Base-by-base conservation (phyloP, 164 flowering plant genomes). In the Magnolia sinica region DNA sequence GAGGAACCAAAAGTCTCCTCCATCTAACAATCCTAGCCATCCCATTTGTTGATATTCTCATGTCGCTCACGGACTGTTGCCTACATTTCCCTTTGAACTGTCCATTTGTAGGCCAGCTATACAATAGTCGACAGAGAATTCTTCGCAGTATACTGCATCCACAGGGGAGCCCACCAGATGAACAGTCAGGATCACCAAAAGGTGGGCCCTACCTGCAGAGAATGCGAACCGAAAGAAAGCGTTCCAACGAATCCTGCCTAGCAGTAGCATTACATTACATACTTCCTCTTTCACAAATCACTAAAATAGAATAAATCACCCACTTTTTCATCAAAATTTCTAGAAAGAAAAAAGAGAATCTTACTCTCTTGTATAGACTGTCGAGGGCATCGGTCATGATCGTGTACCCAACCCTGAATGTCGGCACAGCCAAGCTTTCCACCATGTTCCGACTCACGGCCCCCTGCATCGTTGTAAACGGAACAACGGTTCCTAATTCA, bases 371-470 rank as follows among this genome's bases (percentile, higher is more conserved):
- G 87, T 96, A 94, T n/a, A 96, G 81, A 66, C 88, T 89, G 83
- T 94, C 98, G 55, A 96, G 92, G 0, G 93, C 97, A 84, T 96
- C 91, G 0, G 98, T 91, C 8, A 89, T 87, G 76, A 96, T 88
- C 0, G 98, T 91, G 77, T 94, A 96, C 49, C 99, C 99, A 76
- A 96, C 98, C 76, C 99, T 89, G 77, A 92, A 96, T 0, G 98
- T 91, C 0, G 97, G 99, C 52, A 96, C 99, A 0, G 82, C 64
- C 70, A 96, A 81, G 77, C 99, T 96, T 87, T 94, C 97, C 76
- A 94, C 84, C 98, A 96, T 92, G 79, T 94, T 96, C 84, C 91
- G 86, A 79, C 97, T 87, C 64, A 96, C 99, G 5, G 97, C 99
- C 11, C 85, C 87, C 85, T 96, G 99, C 98, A 96, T 91, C 78